These are phyloP conservation scores for Quercus suber DNA, from an alignment of 306 rosid genomes.

Conservation along the genomic window DNA sequence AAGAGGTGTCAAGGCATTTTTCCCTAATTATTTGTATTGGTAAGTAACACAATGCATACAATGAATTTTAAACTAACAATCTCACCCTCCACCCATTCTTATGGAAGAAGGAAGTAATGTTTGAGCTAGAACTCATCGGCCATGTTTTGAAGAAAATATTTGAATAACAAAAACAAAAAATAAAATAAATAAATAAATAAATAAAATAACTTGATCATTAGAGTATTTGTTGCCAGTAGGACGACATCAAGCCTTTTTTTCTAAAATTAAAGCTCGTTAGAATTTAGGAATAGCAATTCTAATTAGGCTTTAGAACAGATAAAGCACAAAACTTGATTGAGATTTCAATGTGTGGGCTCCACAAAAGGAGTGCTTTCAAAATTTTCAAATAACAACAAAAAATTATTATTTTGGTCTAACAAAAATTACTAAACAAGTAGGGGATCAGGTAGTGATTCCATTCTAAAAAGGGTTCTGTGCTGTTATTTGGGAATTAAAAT, in stretches of 20 bases:
- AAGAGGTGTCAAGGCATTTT: no score
- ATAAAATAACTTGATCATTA: neutral
- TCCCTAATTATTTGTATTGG: no score
- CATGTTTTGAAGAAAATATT: neutral
- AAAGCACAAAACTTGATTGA: neutral
- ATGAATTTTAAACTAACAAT: no score
- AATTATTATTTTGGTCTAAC: neutral
- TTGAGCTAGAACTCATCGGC: no score
- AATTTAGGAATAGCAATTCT: neutral
- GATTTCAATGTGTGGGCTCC: neutral
- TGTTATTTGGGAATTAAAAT: no score
- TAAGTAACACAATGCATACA: no score
- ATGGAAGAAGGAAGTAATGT: no score
- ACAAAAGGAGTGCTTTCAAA: neutral
- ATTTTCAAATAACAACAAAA: neutral
- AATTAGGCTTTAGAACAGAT: neutral
- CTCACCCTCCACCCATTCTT: no score
- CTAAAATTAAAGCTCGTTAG: neutral
- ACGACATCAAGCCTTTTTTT: neutral
- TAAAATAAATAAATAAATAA: no score
- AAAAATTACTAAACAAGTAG: neutral
- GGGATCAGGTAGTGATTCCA: no score
- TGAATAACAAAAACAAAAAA: neutral
- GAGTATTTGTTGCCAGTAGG: neutral
- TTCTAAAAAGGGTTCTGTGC: no score